A percentile compares a stretch with the other conserved stretches of the same genome.
Conservation (phyloP, 2,329 filamentous ascomycete species). For the Aphanoascus verrucosus region DNA sequence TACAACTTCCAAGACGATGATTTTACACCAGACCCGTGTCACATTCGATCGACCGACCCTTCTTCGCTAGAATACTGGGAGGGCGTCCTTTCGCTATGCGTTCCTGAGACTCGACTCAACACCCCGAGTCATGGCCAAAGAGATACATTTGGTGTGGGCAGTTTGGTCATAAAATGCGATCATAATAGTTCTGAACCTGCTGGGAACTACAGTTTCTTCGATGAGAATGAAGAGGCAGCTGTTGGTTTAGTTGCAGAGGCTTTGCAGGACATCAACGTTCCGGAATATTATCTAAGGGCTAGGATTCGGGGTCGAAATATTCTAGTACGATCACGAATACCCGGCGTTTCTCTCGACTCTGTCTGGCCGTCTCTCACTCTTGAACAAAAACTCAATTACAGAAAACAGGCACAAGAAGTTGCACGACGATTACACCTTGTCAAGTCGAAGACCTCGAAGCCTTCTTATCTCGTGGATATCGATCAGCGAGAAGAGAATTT, state of each 20-base stretch:
- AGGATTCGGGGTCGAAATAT: constrained; percentile 31
- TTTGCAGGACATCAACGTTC: constrained; percentile 27
- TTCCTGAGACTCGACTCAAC: constrained; percentile 24
- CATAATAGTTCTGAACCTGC: constrained; percentile 20
- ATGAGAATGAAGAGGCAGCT: constrained; percentile 31
- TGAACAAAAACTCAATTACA: constrained; percentile 26
- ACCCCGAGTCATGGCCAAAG: constrained; percentile 24
- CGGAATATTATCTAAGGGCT: constrained; percentile 29
- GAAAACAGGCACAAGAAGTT: constrained; percentile 30
- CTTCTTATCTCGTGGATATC: constrained; percentile 10
- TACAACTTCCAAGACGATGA: constrained; percentile 27
- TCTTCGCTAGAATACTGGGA: constrained; percentile 29
- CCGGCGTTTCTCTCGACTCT: constrained; percentile 30
- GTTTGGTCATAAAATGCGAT: constrained; percentile 31
- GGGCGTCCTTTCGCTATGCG: constrained; percentile 22
- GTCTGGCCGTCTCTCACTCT: constrained; percentile 23
- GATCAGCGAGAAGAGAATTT: not conserved
- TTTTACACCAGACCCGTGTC: constrained; percentile 27
- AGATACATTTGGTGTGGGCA: constrained; percentile 29
- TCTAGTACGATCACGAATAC: constrained; percentile 32
- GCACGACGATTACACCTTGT: constrained; percentile 17
- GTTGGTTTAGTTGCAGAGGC: constrained; percentile 27
- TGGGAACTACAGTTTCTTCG: constrained; percentile 24
- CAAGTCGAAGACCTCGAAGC: constrained; percentile 6
- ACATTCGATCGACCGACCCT: constrained; percentile 26